These are phyloP conservation scores for Verbena officinalis DNA, from an alignment of 257 asterid genomes.

Conservation along the genomic window DNA sequence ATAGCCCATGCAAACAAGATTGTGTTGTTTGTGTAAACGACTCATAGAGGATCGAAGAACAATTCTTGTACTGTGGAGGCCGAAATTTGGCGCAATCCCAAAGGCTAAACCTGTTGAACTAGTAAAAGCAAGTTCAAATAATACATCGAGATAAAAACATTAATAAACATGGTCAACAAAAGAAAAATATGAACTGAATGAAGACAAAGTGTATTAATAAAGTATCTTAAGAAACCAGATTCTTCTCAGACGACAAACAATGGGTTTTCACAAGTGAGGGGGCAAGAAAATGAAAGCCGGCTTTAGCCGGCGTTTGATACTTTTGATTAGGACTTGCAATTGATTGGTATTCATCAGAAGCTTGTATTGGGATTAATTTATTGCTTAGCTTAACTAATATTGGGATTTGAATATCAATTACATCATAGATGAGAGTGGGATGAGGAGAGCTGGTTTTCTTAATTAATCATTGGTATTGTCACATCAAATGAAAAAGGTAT, in stretches of 20 bases:
- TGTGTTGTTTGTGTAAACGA: constrained; percentile 3
- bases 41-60: neutral
- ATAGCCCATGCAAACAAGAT: neutral
- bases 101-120: constrained; percentile 28
- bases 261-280: neutral
- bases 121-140: constrained; percentile 28
- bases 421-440: neutral
- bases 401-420: constrained; percentile 13
- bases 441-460: neutral
- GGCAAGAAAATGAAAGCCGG: constrained; percentile 33
- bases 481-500: neutral
- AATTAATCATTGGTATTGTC: constrained; percentile 30
- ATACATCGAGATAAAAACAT: neutral
- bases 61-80: neutral
- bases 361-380: constrained; percentile 14
- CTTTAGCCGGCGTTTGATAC: constrained; percentile 46
- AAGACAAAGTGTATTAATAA: constrained; percentile 7
- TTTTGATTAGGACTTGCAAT: constrained; percentile 21
- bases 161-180: neutral
- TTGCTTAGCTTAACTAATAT: constrained; percentile 10
- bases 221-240: no score
- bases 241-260: neutral
- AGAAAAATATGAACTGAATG: neutral
- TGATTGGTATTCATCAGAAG: neutral
- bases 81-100: constrained; percentile 10